A percentile compares a stretch with the other conserved stretches of the same genome.
Evolutionary conservation across 352 stramenopile genomes (phyloP).

Genomic region (Hyphochytrium catenoides): DNA sequence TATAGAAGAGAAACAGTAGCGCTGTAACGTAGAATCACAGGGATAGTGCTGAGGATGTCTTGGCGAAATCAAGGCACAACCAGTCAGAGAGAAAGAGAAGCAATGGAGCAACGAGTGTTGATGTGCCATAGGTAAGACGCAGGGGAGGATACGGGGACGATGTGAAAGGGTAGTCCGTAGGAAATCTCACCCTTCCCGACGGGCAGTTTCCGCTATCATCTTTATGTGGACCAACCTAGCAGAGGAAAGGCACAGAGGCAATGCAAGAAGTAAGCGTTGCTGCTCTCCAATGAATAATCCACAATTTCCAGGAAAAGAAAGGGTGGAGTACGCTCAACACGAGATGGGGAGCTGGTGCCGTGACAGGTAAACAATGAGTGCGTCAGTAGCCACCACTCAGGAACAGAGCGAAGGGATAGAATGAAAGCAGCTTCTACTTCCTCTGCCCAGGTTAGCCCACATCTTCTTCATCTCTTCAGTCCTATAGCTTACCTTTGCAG

Average conservation of each 20-base stretch:
- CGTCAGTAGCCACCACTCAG: too few species aligned
- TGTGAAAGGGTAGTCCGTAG: conserved; percentile 5
- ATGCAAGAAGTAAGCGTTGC: too few species aligned
- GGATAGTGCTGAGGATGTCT: conserved; percentile 8
- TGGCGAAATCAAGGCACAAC: neutral
- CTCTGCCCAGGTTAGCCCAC: too few species aligned
- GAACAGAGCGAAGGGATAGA: too few species aligned
- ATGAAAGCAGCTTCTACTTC: too few species aligned
- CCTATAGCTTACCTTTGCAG: conserved; percentile 72
- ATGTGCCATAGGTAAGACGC: neutral
- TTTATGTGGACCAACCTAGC: conserved; percentile 93
- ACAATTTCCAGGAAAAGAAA: too few species aligned
- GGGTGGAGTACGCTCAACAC: too few species aligned
- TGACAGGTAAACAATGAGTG: too few species aligned
- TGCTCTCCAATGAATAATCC: too few species aligned
- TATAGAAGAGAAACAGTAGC: neutral
- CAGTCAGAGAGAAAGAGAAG: conserved; percentile 3
- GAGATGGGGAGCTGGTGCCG: too few species aligned
- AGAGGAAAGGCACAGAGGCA: too few species aligned
- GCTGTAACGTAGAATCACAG: conserved; percentile 7
- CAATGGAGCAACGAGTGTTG: conserved; percentile 2
- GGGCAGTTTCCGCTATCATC: conserved; percentile 71
- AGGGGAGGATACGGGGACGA: conserved; percentile 3
- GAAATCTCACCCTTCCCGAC: conserved; percentile 27
- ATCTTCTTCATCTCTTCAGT: too few species aligned